phyloP scores from a whole-genome alignment of 768 basidiomycete species.

The Serpula lacrymans region DNA sequence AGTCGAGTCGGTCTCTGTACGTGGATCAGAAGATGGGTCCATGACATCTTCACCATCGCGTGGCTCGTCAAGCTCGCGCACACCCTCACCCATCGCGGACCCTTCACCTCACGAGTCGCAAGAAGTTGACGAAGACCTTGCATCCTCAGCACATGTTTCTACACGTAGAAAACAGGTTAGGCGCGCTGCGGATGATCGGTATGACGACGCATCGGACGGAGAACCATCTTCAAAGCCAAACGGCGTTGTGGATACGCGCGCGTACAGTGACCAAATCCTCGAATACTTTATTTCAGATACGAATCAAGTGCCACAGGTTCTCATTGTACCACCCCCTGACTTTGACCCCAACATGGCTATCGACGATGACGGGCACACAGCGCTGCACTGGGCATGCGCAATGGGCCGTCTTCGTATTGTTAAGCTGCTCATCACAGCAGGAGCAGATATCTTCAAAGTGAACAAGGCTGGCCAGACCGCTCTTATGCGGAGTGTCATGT shows the following conservation, averaged over 20 bases:
- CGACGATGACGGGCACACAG: conserved; percentile 96
- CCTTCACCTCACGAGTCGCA: conserved; percentile 17
- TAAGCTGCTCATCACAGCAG: conserved; percentile 88
- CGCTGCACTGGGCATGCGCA: conserved; percentile 97
- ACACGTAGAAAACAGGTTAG: conserved; percentile 47
- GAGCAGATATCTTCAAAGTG: conserved; percentile 95
- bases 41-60: conserved; percentile 89
- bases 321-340: conserved; percentile 84
- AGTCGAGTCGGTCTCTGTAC: conserved; percentile 59
- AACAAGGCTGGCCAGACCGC: conserved; percentile 97
- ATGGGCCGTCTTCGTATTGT: conserved; percentile 98
- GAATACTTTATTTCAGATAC: conserved; percentile 99
- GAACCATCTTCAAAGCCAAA: conserved; percentile 38
- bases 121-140: conserved; percentile 38
- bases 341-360: conserved; percentile 96
- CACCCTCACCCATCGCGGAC: conserved; percentile 78
- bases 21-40: conserved; percentile 81
- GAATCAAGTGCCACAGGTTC: conserved; percentile 81
- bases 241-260: conserved; percentile 50
- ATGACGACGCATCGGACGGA: conserved; percentile 42
- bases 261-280: conserved; percentile 94
- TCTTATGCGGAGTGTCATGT: conserved; percentile 99
- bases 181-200: conserved; percentile 43
- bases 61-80: conserved; percentile 84
- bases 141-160: conserved; percentile 31